phyloP scores from a whole-genome alignment of 306 rosid genomes.

The Morella rubra region DNA sequence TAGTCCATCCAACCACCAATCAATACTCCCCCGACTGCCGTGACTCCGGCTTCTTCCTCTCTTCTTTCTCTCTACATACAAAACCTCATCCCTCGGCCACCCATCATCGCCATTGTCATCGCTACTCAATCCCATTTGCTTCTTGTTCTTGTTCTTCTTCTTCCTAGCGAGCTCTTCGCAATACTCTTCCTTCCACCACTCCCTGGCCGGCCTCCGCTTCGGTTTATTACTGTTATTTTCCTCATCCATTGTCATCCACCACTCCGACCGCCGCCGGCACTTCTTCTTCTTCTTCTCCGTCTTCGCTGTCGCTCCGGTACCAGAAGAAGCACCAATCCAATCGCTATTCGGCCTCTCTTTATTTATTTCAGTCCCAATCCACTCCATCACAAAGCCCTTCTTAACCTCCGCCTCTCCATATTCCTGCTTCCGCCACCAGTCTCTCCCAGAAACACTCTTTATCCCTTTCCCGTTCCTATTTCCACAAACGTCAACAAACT shows the following conservation, averaged over 20 bases:
- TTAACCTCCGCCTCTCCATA: constrained; percentile 41
- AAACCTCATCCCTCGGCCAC: constrained; percentile 65
- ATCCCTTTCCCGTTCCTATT: constrained; percentile 42
- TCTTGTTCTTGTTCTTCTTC: constrained; percentile 57
- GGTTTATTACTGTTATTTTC: constrained; percentile 37
- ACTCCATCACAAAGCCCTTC: constrained; percentile 89
- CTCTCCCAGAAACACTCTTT: constrained; percentile 48
- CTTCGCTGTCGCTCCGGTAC: constrained; percentile 29
- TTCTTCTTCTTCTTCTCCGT: constrained; percentile 48
- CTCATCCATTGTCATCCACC: constrained; percentile 94
- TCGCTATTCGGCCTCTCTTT: constrained; percentile 50
- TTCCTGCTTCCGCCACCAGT: constrained; percentile 82
- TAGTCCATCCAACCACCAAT: constrained; percentile 88
- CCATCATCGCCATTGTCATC: constrained; percentile 48
- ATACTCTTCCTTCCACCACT: constrained; percentile 96
- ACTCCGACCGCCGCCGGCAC: constrained; percentile 63
- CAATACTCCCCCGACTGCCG: constrained; percentile 56
- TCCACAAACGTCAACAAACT: constrained; percentile 11
- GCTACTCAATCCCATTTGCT: constrained; percentile 36
- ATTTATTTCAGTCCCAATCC: constrained; percentile 85
- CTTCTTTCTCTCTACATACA: constrained; percentile 53
- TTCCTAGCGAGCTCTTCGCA: constrained; percentile 63
- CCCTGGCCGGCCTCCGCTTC: constrained; percentile 72
- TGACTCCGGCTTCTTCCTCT: constrained; percentile 50
- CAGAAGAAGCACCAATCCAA: constrained; percentile 35